Percentiles rank a stretch among this genome's conserved stretches.
These are phyloP conservation scores for Kwoniella pini DNA, from an alignment of 768 basidiomycete genomes.

Conservation along the genomic window DNA sequence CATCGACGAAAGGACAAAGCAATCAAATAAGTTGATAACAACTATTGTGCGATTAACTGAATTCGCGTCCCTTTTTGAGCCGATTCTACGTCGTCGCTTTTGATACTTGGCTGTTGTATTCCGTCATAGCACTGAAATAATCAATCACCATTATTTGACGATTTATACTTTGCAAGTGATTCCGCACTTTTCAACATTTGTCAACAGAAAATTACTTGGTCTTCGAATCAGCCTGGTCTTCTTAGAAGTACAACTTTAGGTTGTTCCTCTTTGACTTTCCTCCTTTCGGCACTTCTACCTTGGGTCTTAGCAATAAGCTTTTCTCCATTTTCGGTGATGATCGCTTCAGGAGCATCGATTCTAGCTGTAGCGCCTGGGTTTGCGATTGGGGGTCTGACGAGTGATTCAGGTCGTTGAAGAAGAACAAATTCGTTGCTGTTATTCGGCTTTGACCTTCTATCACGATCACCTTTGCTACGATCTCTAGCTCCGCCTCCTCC, in stretches of 20 bases:
- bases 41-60: too few species aligned
- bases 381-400: conserved; percentile 11
- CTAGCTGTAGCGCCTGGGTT: conserved; percentile 1
- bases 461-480: neutral
- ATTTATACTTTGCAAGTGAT: too few species aligned
- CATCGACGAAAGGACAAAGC: too few species aligned
- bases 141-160: too few species aligned
- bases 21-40: too few species aligned
- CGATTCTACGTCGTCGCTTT: too few species aligned
- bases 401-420: conserved; percentile 37
- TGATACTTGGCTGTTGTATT: too few species aligned
- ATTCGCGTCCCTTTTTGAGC: too few species aligned
- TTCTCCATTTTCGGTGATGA: neutral
- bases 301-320: neutral
- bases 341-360: neutral
- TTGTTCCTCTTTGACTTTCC: conserved; percentile 1
- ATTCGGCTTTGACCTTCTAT: conserved; percentile 1
- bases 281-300: neutral
- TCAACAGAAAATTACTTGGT: neutral
- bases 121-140: too few species aligned
- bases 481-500: conserved; percentile 13
- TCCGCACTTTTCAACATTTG: too few species aligned
- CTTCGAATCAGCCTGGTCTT: conserved; percentile 22
- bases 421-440: conserved; percentile 30
- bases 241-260: conserved; percentile 26